phyloP scores from a whole-genome alignment of 2,329 filamentous ascomycete species.

The Gyromitra esculenta region DNA sequence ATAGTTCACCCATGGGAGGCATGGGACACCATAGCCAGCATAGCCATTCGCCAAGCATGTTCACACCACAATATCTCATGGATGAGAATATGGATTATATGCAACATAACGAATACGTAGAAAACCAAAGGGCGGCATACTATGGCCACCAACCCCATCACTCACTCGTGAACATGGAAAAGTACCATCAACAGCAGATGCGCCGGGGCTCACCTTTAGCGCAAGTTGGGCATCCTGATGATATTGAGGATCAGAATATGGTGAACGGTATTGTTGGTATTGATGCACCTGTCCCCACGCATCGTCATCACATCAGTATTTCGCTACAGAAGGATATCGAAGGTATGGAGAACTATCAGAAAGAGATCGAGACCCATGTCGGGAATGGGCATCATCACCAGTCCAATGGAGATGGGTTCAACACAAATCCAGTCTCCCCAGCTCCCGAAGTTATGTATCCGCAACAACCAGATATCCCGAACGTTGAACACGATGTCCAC shows the following conservation, averaged over 20 bases:
- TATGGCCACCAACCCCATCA: constrained; percentile 47
- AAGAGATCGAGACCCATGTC: constrained; percentile 48
- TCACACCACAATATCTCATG: constrained; percentile 41
- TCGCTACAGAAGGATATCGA: constrained; percentile 57
- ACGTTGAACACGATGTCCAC: constrained; percentile 58
- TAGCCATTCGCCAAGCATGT: constrained; percentile 43
- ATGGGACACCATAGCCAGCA: constrained; percentile 50
- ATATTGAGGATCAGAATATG: constrained; percentile 37
- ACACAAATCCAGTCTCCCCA: constrained; percentile 57
- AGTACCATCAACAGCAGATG: constrained; percentile 55
- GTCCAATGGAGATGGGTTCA: constrained; percentile 53
- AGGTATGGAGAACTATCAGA: constrained; percentile 56
- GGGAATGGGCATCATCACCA: constrained; percentile 48
- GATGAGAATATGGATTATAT: constrained; percentile 44
- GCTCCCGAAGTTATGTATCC: constrained; percentile 54
- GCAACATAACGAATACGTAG: constrained; percentile 38
- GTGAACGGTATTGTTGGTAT: constrained; percentile 35
- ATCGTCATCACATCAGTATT: constrained; percentile 57
- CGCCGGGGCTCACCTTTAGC: constrained; percentile 54
- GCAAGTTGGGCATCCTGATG: constrained; percentile 49
- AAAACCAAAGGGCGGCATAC: constrained; percentile 32
- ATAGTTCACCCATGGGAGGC: constrained; percentile 47
- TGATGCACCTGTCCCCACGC: constrained; percentile 57
- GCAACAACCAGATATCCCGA: constrained; percentile 54
- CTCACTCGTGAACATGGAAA: constrained; percentile 50